Evolutionary conservation across 116 monocot species (phyloP), one percentile per base, ranked within the genome.

Genomic region (Thalassia testudinum): DNA sequence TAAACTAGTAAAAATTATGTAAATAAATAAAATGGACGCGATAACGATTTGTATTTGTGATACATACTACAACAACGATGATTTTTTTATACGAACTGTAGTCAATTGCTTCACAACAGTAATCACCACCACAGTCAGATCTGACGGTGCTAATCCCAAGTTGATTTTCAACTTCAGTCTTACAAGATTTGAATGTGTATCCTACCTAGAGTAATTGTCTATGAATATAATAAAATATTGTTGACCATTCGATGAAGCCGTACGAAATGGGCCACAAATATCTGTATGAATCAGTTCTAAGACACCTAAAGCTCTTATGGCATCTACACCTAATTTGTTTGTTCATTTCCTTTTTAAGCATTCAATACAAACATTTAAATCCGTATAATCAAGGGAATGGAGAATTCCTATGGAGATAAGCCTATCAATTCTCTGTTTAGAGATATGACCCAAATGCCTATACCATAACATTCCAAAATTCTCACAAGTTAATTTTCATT

Each of bases 151-250:
- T n/a, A n/a, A n/a, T n/a, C n/a, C n/a, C n/a, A n/a, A n/a, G n/a
- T n/a, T n/a, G n/a, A n/a, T n/a, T n/a, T n/a, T n/a, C n/a, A n/a
- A n/a, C n/a, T n/a, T n/a, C n/a, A n/a, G n/a, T n/a, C n/a, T n/a
- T n/a, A n/a, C n/a, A n/a, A n/a, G n/a, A n/a, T n/a, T n/a, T n/a
- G n/a, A n/a, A n/a, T n/a, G n/a, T n/a, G n/a, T n/a, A 13, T 24
- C 59, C 54, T 64, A 64, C 3, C 47, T n/a, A 27, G 55, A 56
- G 22, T 47, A 64, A 37, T 64, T 37, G 24, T 62, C 51, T 52
- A 52, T 57, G 23, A 65, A 65, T 15, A 56, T 49, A n/a, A 58
- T 66, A 51, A 58, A 66, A 24, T 66, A 66, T 52, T 52, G 24
- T 58, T 66, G 58, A 38, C 66, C 49, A 66, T 66, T 66, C 37